Evolutionary conservation across 2,329 filamentous ascomycete genomes (phyloP).

Genomic region (Colletotrichum limetticola): DNA sequence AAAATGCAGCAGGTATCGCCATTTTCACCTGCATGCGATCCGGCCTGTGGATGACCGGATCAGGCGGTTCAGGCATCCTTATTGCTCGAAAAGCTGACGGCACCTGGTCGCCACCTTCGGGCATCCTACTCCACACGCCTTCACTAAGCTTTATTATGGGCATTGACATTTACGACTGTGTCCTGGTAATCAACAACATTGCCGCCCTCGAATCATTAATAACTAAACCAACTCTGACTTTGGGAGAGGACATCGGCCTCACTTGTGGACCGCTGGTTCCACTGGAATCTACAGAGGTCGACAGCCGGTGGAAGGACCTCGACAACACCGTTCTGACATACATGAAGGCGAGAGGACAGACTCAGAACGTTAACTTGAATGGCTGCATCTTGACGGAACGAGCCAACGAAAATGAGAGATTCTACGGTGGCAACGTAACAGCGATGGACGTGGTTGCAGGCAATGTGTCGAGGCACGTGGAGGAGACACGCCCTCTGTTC

Average conservation of each 20-base stretch:
- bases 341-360: conserved; percentile 67
- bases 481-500: conserved; percentile 70
- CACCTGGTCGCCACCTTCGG: conserved; percentile 90
- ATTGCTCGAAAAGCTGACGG: conserved; percentile 87
- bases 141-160: conserved; percentile 90
- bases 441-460: conserved; percentile 68
- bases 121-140: conserved; percentile 89
- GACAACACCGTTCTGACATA: conserved; percentile 68
- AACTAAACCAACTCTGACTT: conserved; percentile 79
- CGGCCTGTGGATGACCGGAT: conserved; percentile 90
- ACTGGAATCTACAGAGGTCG: conserved; percentile 61
- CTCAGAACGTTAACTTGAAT: conserved; percentile 64
- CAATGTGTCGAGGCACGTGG: conserved; percentile 63
- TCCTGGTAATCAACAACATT: conserved; percentile 90
- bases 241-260: conserved; percentile 84
- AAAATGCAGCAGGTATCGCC: conserved; percentile 88
- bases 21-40: conserved; percentile 97
- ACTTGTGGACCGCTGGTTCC: conserved; percentile 78
- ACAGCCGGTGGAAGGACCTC: conserved; percentile 62
- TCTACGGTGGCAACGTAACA: conserved; percentile 61
- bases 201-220: conserved; percentile 83
- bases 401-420: conserved; percentile 69
- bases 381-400: conserved; percentile 68
- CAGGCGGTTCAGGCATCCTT: conserved; percentile 88
- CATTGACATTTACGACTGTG: conserved; percentile 95